These are phyloP conservation scores for Fusarium staphyleae DNA, from an alignment of 2,329 filamentous ascomycete genomes.

Conservation along the genomic window DNA sequence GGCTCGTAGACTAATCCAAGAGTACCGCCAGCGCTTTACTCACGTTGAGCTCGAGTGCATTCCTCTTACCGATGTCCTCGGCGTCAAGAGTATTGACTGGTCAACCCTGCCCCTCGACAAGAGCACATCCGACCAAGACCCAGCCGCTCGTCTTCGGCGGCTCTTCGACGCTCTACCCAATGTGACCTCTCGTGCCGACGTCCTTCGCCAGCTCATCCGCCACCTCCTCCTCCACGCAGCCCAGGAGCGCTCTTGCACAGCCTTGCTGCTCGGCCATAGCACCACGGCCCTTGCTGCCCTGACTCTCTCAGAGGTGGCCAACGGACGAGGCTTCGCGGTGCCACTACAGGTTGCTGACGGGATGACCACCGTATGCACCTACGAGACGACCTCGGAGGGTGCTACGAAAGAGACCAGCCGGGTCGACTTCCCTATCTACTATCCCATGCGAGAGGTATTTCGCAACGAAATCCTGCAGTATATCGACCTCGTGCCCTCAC, in stretches of 20 bases:
- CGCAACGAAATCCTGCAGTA: slow-evolving; percentile 80
- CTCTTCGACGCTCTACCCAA: slow-evolving; percentile 71
- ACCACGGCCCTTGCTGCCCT: slow-evolving; percentile 88
- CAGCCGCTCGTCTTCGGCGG: slow-evolving; percentile 56
- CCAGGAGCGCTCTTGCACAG: slow-evolving; percentile 65
- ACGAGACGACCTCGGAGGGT: slow-evolving; percentile 35
- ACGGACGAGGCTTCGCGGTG: slow-evolving; percentile 84
- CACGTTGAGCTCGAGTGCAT: slow-evolving; percentile 68
- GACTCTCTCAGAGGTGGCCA: slow-evolving; percentile 86
- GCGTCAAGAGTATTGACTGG: slow-evolving; percentile 62
- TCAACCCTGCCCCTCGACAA: slow-evolving; percentile 49
- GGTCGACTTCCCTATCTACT: slow-evolving; percentile 63
- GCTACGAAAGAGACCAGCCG: slow-evolving; percentile 29
- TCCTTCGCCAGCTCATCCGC: slow-evolving; percentile 73
- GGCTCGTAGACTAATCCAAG: slow-evolving; percentile 56
- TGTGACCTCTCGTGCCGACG: slow-evolving; percentile 77
- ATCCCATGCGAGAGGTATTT: slow-evolving; percentile 84
- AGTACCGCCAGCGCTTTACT: slow-evolving; percentile 68
- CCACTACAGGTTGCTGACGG: slow-evolving; percentile 86
- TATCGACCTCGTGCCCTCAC: slow-evolving; percentile 59
- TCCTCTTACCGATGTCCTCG: slow-evolving; percentile 69
- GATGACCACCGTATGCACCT: slow-evolving; percentile 48
- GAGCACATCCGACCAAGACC: slow-evolving; percentile 23
- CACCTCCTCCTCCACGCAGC: slow-evolving; percentile 75
- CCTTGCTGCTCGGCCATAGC: slow-evolving; percentile 82